Evolutionary conservation across 306 rosid genomes (phyloP).

Genomic region (Bauhinia variegata): DNA sequence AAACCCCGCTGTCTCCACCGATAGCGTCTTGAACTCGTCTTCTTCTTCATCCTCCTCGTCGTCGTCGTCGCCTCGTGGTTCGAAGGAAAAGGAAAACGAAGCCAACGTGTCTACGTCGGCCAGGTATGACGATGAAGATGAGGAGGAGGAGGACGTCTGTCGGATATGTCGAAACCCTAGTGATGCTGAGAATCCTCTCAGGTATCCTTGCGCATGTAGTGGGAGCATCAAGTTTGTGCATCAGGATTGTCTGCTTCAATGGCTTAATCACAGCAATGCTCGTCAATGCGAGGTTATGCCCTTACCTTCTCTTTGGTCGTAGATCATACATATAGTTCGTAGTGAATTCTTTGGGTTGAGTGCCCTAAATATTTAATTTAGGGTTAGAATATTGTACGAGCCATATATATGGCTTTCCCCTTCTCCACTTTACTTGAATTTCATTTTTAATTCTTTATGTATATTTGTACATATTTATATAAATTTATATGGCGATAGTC

Average conservation of each 20-base stretch:
- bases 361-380: conserved; percentile 9
- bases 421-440: conserved; percentile 13
- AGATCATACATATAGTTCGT: background rate
- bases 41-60: conserved; percentile 39
- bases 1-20: conserved; percentile 35
- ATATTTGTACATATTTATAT: background rate
- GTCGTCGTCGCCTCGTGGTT: conserved; percentile 47
- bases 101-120: conserved; percentile 42
- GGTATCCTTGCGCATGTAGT: conserved; percentile 97
- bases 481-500: conserved; percentile 5
- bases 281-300: conserved; percentile 95
- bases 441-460: conserved; percentile 1
- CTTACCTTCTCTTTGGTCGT: conserved; percentile 10
- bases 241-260: conserved; percentile 97
- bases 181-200: conserved; percentile 84
- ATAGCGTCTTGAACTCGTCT: conserved; percentile 35
- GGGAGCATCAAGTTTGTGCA: conserved; percentile 98
- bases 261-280: conserved; percentile 99
- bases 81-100: conserved; percentile 51
- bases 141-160: conserved; percentile 95
- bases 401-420: background rate
- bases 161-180: conserved; percentile 96
- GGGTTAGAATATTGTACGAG: background rate
- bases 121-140: conserved; percentile 80
- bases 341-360: conserved; percentile 21